Evolutionary conservation across 352 stramenopile species (phyloP).

Genomic region (Phytopythium litorale): DNA sequence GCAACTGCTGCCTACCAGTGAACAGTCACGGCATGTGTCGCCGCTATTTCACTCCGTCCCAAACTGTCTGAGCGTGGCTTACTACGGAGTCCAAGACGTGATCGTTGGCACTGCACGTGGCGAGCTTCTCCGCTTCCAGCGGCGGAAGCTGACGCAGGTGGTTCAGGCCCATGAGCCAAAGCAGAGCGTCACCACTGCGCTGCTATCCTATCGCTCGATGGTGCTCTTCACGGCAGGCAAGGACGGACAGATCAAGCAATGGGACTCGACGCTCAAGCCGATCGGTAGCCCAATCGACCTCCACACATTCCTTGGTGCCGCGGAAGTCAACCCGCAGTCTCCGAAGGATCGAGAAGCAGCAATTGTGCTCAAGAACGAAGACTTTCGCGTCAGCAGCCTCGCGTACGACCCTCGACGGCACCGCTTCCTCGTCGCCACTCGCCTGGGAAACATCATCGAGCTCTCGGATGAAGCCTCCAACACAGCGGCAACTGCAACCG

Average conservation of each 20-base stretch:
- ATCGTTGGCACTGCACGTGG: conserved; percentile 64
- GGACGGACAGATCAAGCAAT: conserved; percentile 75
- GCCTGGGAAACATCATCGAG: conserved; percentile 52
- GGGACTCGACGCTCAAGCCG: conserved; percentile 67
- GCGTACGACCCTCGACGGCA: conserved; percentile 51
- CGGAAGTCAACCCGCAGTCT: neutral
- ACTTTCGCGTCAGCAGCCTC: conserved; percentile 68
- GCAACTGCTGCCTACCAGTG: conserved; percentile 10
- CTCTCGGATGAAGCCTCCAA: conserved; percentile 24
- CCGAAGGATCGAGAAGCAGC: neutral
- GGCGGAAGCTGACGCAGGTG: conserved; percentile 42
- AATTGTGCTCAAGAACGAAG: conserved; percentile 18
- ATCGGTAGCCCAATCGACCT: conserved; percentile 72
- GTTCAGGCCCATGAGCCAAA: conserved; percentile 54
- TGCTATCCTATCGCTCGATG: conserved; percentile 64
- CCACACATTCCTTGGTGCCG: conserved; percentile 21
- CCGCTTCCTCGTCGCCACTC: conserved; percentile 58
- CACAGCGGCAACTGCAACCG: neutral
- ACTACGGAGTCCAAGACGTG: conserved; percentile 48
- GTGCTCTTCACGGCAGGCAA: conserved; percentile 76
- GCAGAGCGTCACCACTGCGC: conserved; percentile 51
- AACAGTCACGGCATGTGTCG: conserved; percentile 3
- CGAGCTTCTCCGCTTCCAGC: conserved; percentile 68
- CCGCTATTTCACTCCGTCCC: conserved; percentile 41
- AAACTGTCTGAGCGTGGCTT: conserved; percentile 43